Evolutionary conservation across 78 protist genomes (phyloP).

Genomic region (Dictyostelium brefeldianum): DNA sequence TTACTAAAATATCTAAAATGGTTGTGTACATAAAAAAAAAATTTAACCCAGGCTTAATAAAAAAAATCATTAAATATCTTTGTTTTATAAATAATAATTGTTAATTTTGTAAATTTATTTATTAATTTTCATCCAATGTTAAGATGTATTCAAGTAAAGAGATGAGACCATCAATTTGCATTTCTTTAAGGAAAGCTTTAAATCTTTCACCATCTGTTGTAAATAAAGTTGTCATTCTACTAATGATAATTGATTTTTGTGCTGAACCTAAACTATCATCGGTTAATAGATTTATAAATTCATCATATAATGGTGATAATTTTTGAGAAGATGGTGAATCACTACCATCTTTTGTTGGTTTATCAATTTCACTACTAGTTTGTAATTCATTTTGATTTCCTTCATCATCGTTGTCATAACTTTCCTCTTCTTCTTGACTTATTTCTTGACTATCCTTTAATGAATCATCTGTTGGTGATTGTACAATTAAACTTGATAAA

Average conservation of each 20-base stretch:
- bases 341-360: not conserved
- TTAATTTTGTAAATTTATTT: no score
- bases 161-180: constrained; percentile 58
- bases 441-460: not conserved
- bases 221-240: constrained; percentile 48
- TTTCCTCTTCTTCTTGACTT: not conserved
- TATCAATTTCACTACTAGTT: not conserved
- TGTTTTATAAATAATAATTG: no score
- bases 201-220: constrained; percentile 46
- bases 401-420: not conserved
- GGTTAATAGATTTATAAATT: constrained; percentile 44
- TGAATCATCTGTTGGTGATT: not conserved
- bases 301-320: constrained; percentile 54
- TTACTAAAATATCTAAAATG: no score
- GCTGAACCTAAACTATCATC: constrained; percentile 17
- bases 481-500: not conserved
- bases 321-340: not conserved
- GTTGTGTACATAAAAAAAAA: no score
- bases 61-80: no score
- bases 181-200: constrained; percentile 50
- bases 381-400: not conserved
- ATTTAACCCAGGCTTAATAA: no score
- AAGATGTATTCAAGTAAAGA: constrained; percentile 59
- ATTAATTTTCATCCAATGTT: constrained; percentile 39
- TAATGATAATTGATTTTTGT: constrained; percentile 11